Evolutionary conservation across 2,329 filamentous ascomycete species (phyloP), one percentile per base, ranked within the genome.

Genomic region (Diaporthe citrichinensis): DNA sequence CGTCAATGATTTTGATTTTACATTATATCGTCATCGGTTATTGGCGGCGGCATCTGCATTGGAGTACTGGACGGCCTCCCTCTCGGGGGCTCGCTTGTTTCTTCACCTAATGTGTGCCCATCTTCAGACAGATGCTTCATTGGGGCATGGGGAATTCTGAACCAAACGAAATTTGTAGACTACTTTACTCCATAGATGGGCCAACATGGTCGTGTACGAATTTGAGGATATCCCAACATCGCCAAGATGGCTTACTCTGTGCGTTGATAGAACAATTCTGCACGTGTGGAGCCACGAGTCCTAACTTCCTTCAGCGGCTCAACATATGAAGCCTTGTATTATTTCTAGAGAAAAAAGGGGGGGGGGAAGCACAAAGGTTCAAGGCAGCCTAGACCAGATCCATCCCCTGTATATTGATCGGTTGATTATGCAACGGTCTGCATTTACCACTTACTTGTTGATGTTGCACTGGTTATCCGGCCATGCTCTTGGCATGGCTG

Each of bases 11-110:
- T 28, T 20, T n/a, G n/a, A n/a, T 28, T 28, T 20, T 15, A 36
- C 28, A 57, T 57, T 57, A 62, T 17, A 34, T 46, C 23, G 28
- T 36, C 36, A 49, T 65, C 53, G 44, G 39, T 55, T 44, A 46
- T 53, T 41, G 62, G 72, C 41, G 55, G 65, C 65, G 73, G 67
- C 73, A 74, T 74, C 53, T 72, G 55, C 57, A 74, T n/a, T 46
- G 73, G 73, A 72, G 73, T 74, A 74, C 67, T 62, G 73, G 58
- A 72, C 25, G 58, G 57, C 36, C 55, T 41, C 41, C 12, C 31
- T 39, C 57, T 23, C 23, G 41, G 53, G 46, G 65, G 46, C 65
- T 41, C 23, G 34, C 65, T 39, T 55, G 39, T 20, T 55, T 31
- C 34, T 57, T 72, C 23, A 14, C 36, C 20, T 74, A 39, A 65